These are phyloP conservation scores for Pseudogymnoascus pannorum DNA, from an alignment of 2,329 filamentous ascomycete genomes.

Conservation along the genomic window DNA sequence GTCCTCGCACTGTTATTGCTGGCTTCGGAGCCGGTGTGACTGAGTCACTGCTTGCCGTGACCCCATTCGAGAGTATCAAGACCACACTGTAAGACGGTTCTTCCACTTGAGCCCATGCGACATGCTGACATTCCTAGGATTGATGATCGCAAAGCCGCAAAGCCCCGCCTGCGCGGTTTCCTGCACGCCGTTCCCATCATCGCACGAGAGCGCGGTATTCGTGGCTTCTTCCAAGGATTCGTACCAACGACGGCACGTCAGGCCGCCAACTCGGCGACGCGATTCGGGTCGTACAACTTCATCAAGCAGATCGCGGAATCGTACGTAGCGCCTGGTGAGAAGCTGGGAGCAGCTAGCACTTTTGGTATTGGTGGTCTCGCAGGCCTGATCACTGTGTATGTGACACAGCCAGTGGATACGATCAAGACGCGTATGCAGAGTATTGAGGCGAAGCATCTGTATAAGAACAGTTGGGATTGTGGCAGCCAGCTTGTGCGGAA, in stretches of 20 bases:
- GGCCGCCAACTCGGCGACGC: conserved; percentile 85
- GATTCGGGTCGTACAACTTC: conserved; percentile 86
- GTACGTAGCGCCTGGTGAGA: conserved; percentile 90
- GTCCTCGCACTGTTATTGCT: conserved; percentile 82
- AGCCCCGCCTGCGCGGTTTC: conserved; percentile 86
- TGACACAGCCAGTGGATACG: conserved; percentile 73
- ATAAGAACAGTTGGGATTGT: conserved; percentile 84
- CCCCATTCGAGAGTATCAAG: conserved; percentile 96
- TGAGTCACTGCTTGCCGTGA: conserved; percentile 87
- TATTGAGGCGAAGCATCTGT: conserved; percentile 70
- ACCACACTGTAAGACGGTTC: conserved; percentile 62
- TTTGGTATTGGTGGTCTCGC: conserved; percentile 87
- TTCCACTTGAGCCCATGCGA: neutral
- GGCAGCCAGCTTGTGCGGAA: conserved; percentile 77
- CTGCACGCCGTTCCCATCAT: conserved; percentile 85
- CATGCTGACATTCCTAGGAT: conserved; percentile 48
- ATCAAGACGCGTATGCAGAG: conserved; percentile 98
- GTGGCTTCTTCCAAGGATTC: conserved; percentile 95
- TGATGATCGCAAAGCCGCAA: conserved; percentile 81
- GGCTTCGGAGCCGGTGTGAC: conserved; percentile 94
- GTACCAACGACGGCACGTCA: conserved; percentile 91
- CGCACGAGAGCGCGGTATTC: conserved; percentile 74
- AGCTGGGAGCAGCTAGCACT: conserved; percentile 78
- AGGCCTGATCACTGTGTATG: conserved; percentile 82
- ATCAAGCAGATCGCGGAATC: conserved; percentile 86